Conservation (phyloP, 2,329 filamentous ascomycete genomes). For the Leptosphaerulina australis region DNA sequence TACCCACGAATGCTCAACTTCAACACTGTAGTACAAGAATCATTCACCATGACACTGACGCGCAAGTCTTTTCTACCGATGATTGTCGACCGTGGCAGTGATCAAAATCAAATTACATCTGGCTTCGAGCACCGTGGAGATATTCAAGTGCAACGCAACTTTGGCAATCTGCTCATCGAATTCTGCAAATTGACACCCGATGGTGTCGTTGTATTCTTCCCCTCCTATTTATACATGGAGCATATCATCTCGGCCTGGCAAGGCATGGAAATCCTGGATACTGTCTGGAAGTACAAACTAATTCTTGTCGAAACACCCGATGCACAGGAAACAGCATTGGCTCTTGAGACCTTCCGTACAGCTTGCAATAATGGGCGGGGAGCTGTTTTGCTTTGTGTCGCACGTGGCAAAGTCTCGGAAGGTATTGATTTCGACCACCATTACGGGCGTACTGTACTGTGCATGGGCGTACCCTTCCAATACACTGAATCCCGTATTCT, state of each 20-base stretch:
- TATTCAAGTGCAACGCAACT: constrained; percentile 95
- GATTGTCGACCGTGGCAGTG: constrained; percentile 94
- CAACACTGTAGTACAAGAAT: constrained; percentile 89
- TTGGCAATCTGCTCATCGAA: constrained; percentile 89
- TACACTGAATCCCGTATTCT: constrained; percentile 98
- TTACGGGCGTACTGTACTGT: constrained; percentile 92
- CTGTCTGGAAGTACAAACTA: constrained; percentile 98
- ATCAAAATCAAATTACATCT: constrained; percentile 91
- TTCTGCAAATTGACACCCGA: constrained; percentile 96
- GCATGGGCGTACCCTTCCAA: constrained; percentile 96
- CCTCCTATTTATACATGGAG: constrained; percentile 98
- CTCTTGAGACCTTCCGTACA: constrained; percentile 93
- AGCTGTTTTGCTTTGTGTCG: constrained; percentile 91
- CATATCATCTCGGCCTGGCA: constrained; percentile 99
- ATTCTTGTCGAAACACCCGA: constrained; percentile 98
- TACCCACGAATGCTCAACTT: constrained; percentile 99
- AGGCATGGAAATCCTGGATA: constrained; percentile 95
- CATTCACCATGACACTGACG: constrained; percentile 95
- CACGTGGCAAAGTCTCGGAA: constrained; percentile 94
- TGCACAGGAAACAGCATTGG: constrained; percentile 93
- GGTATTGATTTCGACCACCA: constrained; percentile 99
- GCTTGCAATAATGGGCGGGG: constrained; percentile 97
- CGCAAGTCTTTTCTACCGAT: constrained; percentile 95
- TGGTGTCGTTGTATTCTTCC: constrained; percentile 98
- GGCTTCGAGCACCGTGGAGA: constrained; percentile 96